A percentile compares a stretch with the other conserved stretches of the same genome.
Conservation (phyloP, 352 stramenopile genomes). For the Vaucheria bursata region DNA sequence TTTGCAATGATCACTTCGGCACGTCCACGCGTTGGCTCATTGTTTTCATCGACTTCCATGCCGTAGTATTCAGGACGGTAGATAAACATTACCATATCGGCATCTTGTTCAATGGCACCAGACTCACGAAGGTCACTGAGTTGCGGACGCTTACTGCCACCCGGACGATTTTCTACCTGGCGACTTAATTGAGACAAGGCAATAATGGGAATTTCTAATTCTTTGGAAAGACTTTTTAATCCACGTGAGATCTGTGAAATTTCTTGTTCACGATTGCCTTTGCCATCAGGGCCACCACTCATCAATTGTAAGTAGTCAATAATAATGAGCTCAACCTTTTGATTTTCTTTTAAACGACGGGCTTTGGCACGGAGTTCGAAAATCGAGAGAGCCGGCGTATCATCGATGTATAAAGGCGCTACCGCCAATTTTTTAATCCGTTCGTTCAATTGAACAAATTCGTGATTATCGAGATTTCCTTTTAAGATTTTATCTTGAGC, state of each 20-base stretch:
- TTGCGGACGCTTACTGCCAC: neutral
- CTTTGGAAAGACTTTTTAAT: neutral
- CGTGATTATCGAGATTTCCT: neutral
- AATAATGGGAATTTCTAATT: neutral
- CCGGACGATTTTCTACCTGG: neutral
- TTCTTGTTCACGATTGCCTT: neutral
- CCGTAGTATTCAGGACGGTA: neutral
- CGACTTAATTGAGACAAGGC: neutral
- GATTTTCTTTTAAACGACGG: neutral
- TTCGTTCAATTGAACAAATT: neutral
- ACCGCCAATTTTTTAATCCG: neutral
- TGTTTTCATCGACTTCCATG: neutral
- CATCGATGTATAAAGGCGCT: neutral
- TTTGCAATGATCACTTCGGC: neutral
- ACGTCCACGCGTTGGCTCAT: neutral
- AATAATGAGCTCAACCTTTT: neutral
- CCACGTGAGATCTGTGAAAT: neutral
- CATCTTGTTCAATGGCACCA: neutral
- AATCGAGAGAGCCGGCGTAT: neutral
- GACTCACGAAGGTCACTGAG: neutral
- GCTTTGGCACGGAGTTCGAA: neutral
- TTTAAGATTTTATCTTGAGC: neutral
- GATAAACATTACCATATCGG: neutral
- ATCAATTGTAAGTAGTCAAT: slow-evolving; percentile 1
- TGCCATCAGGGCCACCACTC: neutral